Conservation (phyloP, 1,139 yeast species). For the Pichia sp. region DNA sequence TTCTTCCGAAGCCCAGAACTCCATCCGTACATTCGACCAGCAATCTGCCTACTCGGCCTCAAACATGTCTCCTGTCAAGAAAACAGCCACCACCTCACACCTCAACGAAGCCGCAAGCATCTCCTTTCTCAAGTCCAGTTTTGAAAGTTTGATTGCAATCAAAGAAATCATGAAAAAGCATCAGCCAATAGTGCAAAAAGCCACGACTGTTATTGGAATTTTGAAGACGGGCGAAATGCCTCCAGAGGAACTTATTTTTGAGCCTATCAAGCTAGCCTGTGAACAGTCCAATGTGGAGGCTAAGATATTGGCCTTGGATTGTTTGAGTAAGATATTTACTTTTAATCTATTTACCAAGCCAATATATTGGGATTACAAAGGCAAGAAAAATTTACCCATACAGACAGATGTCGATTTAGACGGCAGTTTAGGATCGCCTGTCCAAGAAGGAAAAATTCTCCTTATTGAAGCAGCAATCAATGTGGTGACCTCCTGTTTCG, state of each 20-base stretch:
- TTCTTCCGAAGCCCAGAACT: slow-evolving; percentile 5
- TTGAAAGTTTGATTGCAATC: slow-evolving; percentile 42
- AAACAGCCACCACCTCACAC: slow-evolving; percentile 13
- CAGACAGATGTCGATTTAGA: slow-evolving; percentile 35
- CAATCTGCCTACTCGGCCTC: slow-evolving; percentile 11
- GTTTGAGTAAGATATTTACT: slow-evolving; percentile 61
- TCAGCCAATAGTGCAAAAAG: slow-evolving; percentile 39
- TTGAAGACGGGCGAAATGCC: slow-evolving; percentile 33
- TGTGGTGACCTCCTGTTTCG: slow-evolving; percentile 79
- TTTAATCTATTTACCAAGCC: slow-evolving; percentile 57
- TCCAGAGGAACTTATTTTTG: slow-evolving; percentile 43
- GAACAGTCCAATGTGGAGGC: slow-evolving; percentile 46
- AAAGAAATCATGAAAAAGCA: slow-evolving; percentile 47
- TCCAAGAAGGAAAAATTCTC: slow-evolving; percentile 44
- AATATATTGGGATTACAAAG: slow-evolving; percentile 33
- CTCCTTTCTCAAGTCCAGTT: slow-evolving; percentile 45
- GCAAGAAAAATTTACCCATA: slow-evolving; percentile 21
- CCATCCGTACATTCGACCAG: slow-evolving; percentile 12
- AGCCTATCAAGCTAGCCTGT: slow-evolving; percentile 59
- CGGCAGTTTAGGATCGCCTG: slow-evolving; percentile 34
- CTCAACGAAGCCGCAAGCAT: slow-evolving; percentile 33
- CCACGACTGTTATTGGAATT: slow-evolving; percentile 39
- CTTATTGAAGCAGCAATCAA: slow-evolving; percentile 82
- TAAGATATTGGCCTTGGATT: slow-evolving; percentile 56
- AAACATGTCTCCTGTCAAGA: slow-evolving; percentile 14